Evolutionary conservation across 306 rosid genomes (phyloP).

Genomic region (Vachellia pachyceras): DNA sequence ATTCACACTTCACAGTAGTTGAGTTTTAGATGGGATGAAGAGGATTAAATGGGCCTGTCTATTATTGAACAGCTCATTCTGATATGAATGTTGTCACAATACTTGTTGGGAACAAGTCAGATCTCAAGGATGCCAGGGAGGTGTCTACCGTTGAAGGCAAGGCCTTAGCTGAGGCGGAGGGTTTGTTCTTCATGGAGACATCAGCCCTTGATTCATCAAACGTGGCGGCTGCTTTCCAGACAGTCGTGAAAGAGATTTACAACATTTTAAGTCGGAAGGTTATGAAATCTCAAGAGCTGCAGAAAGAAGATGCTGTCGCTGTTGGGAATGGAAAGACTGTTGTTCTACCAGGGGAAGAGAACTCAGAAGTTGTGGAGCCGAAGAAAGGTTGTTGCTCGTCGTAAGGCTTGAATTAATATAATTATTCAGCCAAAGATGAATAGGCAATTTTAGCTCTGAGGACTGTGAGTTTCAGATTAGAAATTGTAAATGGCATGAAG

Average conservation of each 20-base stretch:
- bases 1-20: slow-evolving; percentile 25
- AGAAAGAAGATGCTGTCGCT: slow-evolving; percentile 58
- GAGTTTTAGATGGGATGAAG: slow-evolving; percentile 43
- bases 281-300: slow-evolving; percentile 88
- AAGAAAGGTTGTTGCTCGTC: slow-evolving; percentile 84
- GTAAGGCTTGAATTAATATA: slow-evolving; percentile 40
- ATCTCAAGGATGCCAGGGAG: slow-evolving; percentile 95
- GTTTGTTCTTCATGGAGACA: slow-evolving; percentile 97
- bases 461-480: slow-evolving; percentile 29
- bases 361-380: slow-evolving; percentile 46
- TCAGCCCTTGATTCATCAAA: slow-evolving; percentile 97
- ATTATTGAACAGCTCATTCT: slow-evolving; percentile 85
- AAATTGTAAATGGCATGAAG: slow-evolving; percentile 21
- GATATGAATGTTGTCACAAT: slow-evolving; percentile 97
- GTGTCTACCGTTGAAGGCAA: slow-evolving; percentile 89
- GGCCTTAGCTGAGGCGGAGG: slow-evolving; percentile 89
- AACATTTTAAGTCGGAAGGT: slow-evolving; percentile 92
- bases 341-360: slow-evolving; percentile 68
- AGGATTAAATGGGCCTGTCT: slow-evolving; percentile 61
- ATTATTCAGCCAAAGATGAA: slow-evolving; percentile 38
- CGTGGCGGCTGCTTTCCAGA: slow-evolving; percentile 88
- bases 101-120: slow-evolving; percentile 96
- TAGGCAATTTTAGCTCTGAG: slow-evolving; percentile 33
- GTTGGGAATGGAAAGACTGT: slow-evolving; percentile 78
- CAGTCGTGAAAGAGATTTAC: slow-evolving; percentile 91